A percentile compares a stretch with the other conserved stretches of the same genome.
These are phyloP conservation scores for Boletellus ananas DNA, from an alignment of 768 basidiomycete species.

Conservation along the genomic window DNA sequence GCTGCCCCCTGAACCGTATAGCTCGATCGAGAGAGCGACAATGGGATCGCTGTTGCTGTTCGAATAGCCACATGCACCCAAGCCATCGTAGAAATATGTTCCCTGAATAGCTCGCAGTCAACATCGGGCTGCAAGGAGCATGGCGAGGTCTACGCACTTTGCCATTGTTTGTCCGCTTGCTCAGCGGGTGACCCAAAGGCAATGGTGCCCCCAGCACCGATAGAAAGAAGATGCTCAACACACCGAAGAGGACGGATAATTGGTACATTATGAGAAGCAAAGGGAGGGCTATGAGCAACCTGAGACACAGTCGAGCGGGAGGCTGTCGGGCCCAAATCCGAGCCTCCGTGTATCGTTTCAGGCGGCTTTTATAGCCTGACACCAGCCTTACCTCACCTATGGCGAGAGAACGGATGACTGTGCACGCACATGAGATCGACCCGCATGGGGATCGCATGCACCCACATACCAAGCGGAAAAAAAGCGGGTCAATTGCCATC, in stretches of 20 bases:
- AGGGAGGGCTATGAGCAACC: background rate
- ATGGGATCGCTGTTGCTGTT: slow-evolving; percentile 51
- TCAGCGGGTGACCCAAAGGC: slow-evolving; percentile 33
- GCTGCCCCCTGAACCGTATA: slow-evolving; percentile 52
- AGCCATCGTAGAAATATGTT: slow-evolving; percentile 60
- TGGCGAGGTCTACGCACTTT: slow-evolving; percentile 39
- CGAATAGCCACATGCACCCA: slow-evolving; percentile 60
- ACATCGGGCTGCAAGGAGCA: background rate
- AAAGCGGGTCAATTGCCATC: slow-evolving; percentile 22
- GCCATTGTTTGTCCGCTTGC: slow-evolving; percentile 52
- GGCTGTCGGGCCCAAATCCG: background rate
- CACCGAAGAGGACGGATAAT: slow-evolving; percentile 27
- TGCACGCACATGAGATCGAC: slow-evolving; percentile 24
- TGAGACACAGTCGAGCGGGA: slow-evolving; percentile 1
- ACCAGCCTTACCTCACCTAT: slow-evolving; percentile 28
- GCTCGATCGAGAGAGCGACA: slow-evolving; percentile 55
- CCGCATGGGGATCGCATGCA: slow-evolving; percentile 28
- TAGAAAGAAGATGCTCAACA: slow-evolving; percentile 42
- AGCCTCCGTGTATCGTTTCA: background rate
- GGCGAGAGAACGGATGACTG: slow-evolving; percentile 22
- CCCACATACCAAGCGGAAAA: slow-evolving; percentile 17
- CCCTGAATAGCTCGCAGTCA: slow-evolving; percentile 40
- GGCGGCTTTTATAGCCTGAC: slow-evolving; percentile 24
- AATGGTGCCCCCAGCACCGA: slow-evolving; percentile 39
- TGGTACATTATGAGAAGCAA: slow-evolving; percentile 15